Conservation (phyloP, 2,329 filamentous ascomycete species). For the Pseudomassariella vexata region DNA sequence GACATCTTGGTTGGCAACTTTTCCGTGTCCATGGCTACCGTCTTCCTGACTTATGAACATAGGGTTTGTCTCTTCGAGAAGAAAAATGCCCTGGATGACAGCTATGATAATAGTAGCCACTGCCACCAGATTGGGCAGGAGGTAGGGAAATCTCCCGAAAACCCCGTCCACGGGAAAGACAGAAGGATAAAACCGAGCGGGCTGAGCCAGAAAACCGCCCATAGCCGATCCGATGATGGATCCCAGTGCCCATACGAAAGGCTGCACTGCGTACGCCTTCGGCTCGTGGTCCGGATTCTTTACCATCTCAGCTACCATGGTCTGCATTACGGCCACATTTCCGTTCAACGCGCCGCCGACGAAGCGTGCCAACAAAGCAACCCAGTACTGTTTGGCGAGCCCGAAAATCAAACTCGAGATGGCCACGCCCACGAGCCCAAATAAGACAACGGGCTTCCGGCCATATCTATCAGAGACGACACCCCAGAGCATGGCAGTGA, state of each 20-base stretch:
- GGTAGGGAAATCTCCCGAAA: constrained; percentile 62
- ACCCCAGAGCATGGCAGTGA: constrained; percentile 37
- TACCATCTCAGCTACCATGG: constrained; percentile 35
- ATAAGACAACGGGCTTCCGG: constrained; percentile 28
- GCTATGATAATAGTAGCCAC: constrained; percentile 57
- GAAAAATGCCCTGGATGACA: constrained; percentile 54
- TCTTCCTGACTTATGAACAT: constrained; percentile 10
- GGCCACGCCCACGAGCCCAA: constrained; percentile 29
- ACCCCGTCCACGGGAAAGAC: constrained; percentile 32
- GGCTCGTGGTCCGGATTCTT: constrained; percentile 35
- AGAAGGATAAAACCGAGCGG: constrained; percentile 26
- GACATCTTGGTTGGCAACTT: constrained; percentile 13
- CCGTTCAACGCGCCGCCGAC: constrained; percentile 33
- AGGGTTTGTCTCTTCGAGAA: constrained; percentile 44
- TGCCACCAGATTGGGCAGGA: constrained; percentile 63
- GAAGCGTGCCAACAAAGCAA: constrained; percentile 33
- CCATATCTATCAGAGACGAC: constrained; percentile 33
- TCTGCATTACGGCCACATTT: constrained; percentile 31
- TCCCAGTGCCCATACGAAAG: constrained; percentile 31
- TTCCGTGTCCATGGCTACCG: too few relatives aligned
- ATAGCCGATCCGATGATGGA: constrained; percentile 30
- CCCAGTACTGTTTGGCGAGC: constrained; percentile 33
- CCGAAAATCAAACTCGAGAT: constrained; percentile 36
- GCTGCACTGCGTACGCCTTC: constrained; percentile 28
- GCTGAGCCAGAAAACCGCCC: constrained; percentile 30